Evolutionary conservation across 225 moss, liverwort and hornwort genomes (phyloP), one percentile per base, ranked within the genome.

Genomic region (Sphagnum contortum): DNA sequence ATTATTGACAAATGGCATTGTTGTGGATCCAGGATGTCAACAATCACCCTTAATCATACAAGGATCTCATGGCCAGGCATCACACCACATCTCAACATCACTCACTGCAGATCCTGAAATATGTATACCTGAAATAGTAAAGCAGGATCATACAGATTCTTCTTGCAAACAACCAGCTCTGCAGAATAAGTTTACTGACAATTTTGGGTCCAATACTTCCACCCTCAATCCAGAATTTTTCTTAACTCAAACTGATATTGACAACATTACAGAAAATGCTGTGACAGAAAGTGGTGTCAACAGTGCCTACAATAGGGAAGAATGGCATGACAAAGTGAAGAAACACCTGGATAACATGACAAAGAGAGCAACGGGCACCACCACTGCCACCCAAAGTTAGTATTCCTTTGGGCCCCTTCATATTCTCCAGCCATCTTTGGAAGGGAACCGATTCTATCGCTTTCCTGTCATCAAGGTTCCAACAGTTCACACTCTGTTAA

Each of bases 401-500:
- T 59, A 98, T 92, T 47, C 98, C 98, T 44, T 83, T 71, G 48
- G 75, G 66, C 50, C 89, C 87, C 44, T 87, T 78, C 93, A 93
- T 86, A 66, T 72, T 68, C 13, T 80, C 66, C 55, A 91, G 48
- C 98, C 98, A 98, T 50, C 80, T 78, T 72, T 74, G 75, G 74
- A 88, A 82, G 60, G 89, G 80, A 49, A 64, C 62, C 58, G 98
- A 98, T 49, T 87, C 80, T 5, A 86, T 65, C 57, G 86, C 91
- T 73, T 80, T 75, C 62, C 94, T 94, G 80, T 60, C 3, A 49
- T 56, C 66, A 57, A 12, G 49, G 57, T 29, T 29, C 29, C 29
- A 29, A 1, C 29, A 29, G 29, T 29, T 29, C 29, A 29, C 29
- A 29, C 29, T 29, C 29, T 29, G 29, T 29, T 29, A 29, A 29